Evolutionary conservation across 495 filamentous ascomycete genomes (phyloP).

Genomic region (Penicillium maclennaniae): DNA sequence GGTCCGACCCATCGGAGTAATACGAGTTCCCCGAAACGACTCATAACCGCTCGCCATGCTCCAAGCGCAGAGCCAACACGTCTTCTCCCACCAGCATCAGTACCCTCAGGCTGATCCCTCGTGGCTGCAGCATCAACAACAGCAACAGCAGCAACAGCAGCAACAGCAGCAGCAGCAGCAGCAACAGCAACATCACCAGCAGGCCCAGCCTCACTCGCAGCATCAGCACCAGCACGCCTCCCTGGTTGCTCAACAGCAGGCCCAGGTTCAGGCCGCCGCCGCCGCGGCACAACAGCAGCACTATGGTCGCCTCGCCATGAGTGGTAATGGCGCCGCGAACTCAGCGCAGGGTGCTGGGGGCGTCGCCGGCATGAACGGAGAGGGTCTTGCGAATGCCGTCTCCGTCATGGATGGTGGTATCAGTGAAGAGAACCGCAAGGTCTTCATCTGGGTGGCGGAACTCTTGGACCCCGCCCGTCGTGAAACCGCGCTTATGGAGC

Average conservation of each 20-base stretch:
- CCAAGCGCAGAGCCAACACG: slow-evolving; percentile 54
- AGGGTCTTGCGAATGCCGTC: slow-evolving; percentile 48
- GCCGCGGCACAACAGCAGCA: slow-evolving; percentile 71
- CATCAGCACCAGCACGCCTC: slow-evolving; percentile 49
- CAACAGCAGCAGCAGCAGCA: slow-evolving; percentile 55
- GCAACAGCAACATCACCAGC: slow-evolving; percentile 57
- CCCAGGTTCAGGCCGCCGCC: slow-evolving; percentile 58
- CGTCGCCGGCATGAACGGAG: slow-evolving; percentile 44
- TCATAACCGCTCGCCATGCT: slow-evolving; percentile 44
- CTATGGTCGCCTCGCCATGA: slow-evolving; percentile 70
- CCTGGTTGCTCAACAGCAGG: slow-evolving; percentile 52
- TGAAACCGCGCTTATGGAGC: slow-evolving; percentile 87
- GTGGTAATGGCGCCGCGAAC: slow-evolving; percentile 46
- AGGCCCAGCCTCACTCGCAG: slow-evolving; percentile 57
- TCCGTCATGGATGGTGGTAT: slow-evolving; percentile 55
- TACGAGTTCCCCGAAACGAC: slow-evolving; percentile 30
- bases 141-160: slow-evolving; percentile 25
- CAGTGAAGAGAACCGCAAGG: slow-evolving; percentile 87
- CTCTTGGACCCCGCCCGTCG: slow-evolving; percentile 81
- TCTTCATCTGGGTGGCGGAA: slow-evolving; percentile 90
- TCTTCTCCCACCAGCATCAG: slow-evolving; percentile 78
- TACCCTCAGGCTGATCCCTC: slow-evolving; percentile 71
- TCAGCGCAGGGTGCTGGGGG: slow-evolving; percentile 38
- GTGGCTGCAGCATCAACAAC: slow-evolving; percentile 68
- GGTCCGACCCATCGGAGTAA: slow-evolving; percentile 31